Base-by-base conservation (phyloP, 139 green algal species). In the Trebouxia sp. region DNA sequence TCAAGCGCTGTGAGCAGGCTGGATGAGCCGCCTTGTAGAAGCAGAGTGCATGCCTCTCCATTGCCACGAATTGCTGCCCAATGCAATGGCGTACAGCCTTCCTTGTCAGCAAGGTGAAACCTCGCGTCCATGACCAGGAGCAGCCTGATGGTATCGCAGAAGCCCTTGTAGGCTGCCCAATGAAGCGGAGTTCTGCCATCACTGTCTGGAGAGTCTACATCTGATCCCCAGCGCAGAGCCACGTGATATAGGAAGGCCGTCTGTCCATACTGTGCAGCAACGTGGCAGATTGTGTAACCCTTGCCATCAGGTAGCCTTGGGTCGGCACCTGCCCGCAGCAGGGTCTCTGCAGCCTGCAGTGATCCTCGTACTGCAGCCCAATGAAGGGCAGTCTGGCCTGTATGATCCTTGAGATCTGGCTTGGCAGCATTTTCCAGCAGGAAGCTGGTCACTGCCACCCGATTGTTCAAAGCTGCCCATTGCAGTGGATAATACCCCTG, bases 61-160 rank as follows among this genome's bases (percentile, higher is more conserved):
- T 98, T 94, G 69, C 97, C 97, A 37, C 90, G 89, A 66, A 98
- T 97, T 10, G 96, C 96, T 0, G 96, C 95, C 96, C 96, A 99
- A 86, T 99, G 96, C 84, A 99, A 82, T 12, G 95, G 87, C 8
- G 95, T 99, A 88, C 96, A 98, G 32, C 94, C 94, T 76, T 98
- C 95, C 76, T 92, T 92, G 83, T 98, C 95, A 5, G 85, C 51
- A 32, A 90, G 84, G 6, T 75, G 86, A 38, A 75, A 78, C 14
- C 81, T 80, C 0, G 84, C 84, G 45, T 95, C 95, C 48, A 98
- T 86, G 28, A 97, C 94, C n/a, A 98, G 83, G 50, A 99, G 88
- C 84, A 98, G 85, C 15, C 94, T 89, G n/a, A 95, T 87, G 3
- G 90, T 93, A 84, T 99, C 94, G 8, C 81, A 79, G 84, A 90